These are phyloP conservation scores for Pestalotiopsis sp. DNA, from an alignment of 2,329 filamentous ascomycete genomes.

Conservation along the genomic window DNA sequence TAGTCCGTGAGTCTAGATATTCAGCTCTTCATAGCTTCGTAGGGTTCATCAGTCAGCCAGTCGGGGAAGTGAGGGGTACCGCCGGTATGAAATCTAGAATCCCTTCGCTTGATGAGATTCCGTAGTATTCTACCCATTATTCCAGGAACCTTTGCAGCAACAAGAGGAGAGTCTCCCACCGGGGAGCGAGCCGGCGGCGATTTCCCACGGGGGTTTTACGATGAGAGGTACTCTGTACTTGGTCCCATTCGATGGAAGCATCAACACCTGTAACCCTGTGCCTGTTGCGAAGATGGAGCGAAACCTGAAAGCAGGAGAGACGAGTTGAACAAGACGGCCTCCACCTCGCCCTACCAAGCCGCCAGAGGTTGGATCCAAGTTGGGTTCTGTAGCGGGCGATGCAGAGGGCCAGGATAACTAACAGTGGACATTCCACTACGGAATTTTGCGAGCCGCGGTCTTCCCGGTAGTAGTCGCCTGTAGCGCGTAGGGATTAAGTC, in stretches of 20 bases:
- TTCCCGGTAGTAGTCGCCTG: background rate
- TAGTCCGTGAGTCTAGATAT: background rate
- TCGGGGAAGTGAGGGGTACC: background rate
- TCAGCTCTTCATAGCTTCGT: background rate
- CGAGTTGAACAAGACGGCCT: background rate
- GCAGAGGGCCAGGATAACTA: background rate
- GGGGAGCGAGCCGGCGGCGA: background rate
- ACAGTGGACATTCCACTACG: background rate
- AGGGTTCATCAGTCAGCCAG: background rate
- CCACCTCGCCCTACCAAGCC: background rate
- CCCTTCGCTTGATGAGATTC: background rate
- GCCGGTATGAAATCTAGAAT: background rate
- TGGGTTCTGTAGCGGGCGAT: background rate
- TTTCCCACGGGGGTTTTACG: background rate
- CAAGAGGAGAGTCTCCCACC: background rate
- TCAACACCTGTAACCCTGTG: background rate
- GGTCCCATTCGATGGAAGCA: background rate
- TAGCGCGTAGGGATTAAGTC: background rate
- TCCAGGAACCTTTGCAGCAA: background rate
- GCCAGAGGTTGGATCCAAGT: background rate
- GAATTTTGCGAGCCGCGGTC: background rate
- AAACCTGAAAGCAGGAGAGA: background rate
- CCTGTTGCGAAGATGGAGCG: background rate
- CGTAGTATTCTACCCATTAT: background rate
- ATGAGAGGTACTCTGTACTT: background rate